Evolutionary conservation across 306 rosid genomes (phyloP).

Genomic region (Quercus wislizeni): DNA sequence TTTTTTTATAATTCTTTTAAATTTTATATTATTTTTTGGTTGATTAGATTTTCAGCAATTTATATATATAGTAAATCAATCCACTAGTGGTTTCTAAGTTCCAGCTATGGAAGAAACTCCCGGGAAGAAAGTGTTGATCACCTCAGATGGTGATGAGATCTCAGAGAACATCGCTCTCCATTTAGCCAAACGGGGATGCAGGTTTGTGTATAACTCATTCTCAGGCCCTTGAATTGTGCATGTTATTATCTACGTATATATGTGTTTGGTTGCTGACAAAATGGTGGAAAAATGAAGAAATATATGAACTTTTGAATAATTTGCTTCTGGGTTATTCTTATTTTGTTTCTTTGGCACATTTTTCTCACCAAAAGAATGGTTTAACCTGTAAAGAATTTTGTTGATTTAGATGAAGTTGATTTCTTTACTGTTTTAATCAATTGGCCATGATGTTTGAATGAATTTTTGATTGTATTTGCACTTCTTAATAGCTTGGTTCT

Average conservation of each 20-base stretch:
- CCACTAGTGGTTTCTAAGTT: background rate
- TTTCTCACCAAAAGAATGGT: background rate
- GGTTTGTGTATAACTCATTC: slow-evolving; percentile 38
- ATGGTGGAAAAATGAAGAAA: background rate
- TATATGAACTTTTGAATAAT: background rate
- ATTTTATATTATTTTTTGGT: no score
- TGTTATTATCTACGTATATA: background rate
- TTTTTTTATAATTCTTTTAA: no score
- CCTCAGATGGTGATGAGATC: slow-evolving; percentile 65
- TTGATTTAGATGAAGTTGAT: no score
- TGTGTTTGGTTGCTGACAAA: background rate
- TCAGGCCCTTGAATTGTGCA: background rate
- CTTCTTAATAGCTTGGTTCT: slow-evolving; percentile 56
- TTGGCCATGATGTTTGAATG: background rate
- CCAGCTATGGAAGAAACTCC: slow-evolving; percentile 22
- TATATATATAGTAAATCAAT: background rate
- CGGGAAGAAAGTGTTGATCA: slow-evolving; percentile 58
- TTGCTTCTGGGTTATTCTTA: background rate
- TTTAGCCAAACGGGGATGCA: slow-evolving; percentile 81
- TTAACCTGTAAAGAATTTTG: no score
- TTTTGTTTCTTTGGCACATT: background rate
- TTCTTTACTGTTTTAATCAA: no score
- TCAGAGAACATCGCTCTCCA: slow-evolving; percentile 62
- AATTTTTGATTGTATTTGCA: background rate
- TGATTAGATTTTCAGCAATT: no score